These are phyloP conservation scores for Ambrosia hybrid DNA, from an alignment of 140 eudicot species.

Conservation along the genomic window DNA sequence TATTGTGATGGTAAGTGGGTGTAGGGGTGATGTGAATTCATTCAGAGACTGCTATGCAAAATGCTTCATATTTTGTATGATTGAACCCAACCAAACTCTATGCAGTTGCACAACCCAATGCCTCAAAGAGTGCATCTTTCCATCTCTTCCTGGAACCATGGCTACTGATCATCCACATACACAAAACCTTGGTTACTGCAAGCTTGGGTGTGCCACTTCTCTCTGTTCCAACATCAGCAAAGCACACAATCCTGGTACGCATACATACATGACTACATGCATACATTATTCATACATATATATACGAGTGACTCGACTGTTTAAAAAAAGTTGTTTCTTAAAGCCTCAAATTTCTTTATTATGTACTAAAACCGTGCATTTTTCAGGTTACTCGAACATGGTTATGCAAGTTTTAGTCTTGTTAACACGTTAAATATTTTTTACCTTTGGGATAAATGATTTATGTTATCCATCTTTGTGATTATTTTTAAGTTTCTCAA, in stretches of 20 bases:
- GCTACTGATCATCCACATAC: constrained; percentile 20
- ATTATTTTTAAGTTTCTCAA: no score
- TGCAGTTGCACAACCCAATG: constrained; percentile 75
- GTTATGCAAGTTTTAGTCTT: no score
- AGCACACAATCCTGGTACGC: constrained; percentile 57
- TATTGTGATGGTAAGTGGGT: constrained; percentile 27
- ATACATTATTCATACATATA: no score
- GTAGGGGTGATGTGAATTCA: constrained; percentile 36
- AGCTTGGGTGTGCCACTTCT: constrained; percentile 84
- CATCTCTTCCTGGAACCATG: constrained; percentile 21
- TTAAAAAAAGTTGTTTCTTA: no score
- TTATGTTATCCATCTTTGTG: no score
- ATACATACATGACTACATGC: no score
- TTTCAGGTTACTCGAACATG: no score
- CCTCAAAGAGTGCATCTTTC: constrained; percentile 74
- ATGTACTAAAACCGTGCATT: no score
- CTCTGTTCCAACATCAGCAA: constrained; percentile 66
- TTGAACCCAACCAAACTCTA: constrained; percentile 69
- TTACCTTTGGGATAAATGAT: no score
- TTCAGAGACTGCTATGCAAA: constrained; percentile 78
- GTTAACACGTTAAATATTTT: no score
- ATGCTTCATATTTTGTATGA: constrained; percentile 72
- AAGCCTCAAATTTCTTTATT: no score
- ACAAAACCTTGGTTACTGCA: constrained; percentile 59
- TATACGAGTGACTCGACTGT: no score